These are phyloP conservation scores for Pleurozium schreberi DNA, from an alignment of 225 moss, liverwort and hornwort genomes.

Conservation along the genomic window DNA sequence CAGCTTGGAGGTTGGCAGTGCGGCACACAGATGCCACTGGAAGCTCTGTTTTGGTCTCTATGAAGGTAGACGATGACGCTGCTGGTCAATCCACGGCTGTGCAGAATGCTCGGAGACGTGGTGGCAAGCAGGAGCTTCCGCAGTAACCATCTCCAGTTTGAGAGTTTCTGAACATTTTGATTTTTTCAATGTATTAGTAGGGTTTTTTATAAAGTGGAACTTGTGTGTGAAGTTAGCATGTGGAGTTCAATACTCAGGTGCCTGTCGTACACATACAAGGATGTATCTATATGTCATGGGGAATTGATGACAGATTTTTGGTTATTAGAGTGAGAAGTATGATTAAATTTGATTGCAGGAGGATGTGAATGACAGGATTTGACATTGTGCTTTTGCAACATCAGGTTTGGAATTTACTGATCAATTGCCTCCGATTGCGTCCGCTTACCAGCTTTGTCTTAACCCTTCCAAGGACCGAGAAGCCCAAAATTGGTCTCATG, in stretches of 20 bases:
- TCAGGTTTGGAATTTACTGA: neutral
- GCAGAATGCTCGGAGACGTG: slow-evolving; percentile 32
- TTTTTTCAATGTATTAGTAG: neutral
- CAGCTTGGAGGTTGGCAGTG: slow-evolving; percentile 71
- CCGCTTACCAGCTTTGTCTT: no score
- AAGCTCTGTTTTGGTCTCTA: slow-evolving; percentile 48
- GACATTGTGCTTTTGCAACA: neutral
- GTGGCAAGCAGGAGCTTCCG: slow-evolving; percentile 30
- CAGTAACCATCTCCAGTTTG: neutral
- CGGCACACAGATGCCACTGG: slow-evolving; percentile 87
- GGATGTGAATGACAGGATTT: neutral
- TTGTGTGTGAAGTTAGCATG: neutral
- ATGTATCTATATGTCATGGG: neutral
- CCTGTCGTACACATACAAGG: neutral
- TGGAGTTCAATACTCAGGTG: neutral
- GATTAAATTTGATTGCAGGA: neutral
- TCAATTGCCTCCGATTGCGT: neutral
- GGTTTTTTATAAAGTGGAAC: neutral
- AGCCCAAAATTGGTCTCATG: no score
- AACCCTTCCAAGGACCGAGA: neutral
- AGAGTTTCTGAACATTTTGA: neutral
- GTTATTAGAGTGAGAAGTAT: neutral
- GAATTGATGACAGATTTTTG: neutral
- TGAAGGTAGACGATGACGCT: slow-evolving; percentile 19
- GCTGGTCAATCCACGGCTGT: slow-evolving; percentile 31